Evolutionary conservation across 169 alveolate species (phyloP), one percentile per base, ranked within the genome.

Genomic region (Plasmodium gonderi): DNA sequence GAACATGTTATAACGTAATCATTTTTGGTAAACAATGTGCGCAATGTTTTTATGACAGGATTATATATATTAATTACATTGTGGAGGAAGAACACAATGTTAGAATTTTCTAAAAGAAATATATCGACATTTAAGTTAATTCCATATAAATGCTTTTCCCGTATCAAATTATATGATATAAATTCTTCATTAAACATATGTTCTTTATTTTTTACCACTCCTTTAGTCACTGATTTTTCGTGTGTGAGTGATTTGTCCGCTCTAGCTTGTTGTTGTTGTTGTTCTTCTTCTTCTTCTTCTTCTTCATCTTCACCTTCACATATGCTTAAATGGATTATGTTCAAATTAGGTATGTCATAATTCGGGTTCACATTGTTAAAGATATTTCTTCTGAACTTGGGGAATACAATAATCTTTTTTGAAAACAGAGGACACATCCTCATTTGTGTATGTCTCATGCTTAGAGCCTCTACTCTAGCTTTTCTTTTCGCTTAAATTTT

Each of bases 61-160:
- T 83, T 83, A 42, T 83, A 83, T 45, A 83, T 83, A 72, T 69
- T 83, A 1, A 83, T 83, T 45, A 83, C 76, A 49, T 83, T 83
- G 17, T 83, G 92, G 12, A 69, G 81, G 64, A 83, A 83, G 64
- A 83, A 83, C 1, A 83, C 45, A 29, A 83, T 83, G 54, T 83
- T 83, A 6, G 40, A 45, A 72, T 72, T 83, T 20, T 83, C 64
- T 23, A 83, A 76, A 60, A 83, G 36, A 83, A 72, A 83, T 5
- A 83, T 49, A 72, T 83, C 92, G 14, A 83, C 83, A 49, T 83
- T 72, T 49, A 83, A 72, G 64, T 83, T 83, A 33, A 83, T 38
- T 69, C 92, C 92, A 72, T 83, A 83, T 36, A 83, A 42, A 36
- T 47, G 42, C 36, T 40, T 68, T 36, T 69, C 92, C 5, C 76